phyloP scores from a whole-genome alignment of 805 yeast species.

The Barnettozyma sp. region DNA sequence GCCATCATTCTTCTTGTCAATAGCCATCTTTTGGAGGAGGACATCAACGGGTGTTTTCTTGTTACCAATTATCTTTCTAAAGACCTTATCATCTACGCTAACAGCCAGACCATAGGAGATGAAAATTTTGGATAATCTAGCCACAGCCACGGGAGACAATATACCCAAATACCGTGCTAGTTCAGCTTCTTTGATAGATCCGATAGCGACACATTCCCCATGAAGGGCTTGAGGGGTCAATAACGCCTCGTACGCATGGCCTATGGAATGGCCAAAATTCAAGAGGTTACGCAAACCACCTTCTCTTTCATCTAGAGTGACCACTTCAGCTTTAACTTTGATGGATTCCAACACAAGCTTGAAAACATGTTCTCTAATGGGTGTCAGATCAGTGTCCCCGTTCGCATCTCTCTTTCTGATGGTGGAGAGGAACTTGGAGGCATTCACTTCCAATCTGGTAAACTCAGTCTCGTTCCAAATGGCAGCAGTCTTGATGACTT shows the following conservation, averaged over 20 bases:
- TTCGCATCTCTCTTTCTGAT: constrained; percentile 45
- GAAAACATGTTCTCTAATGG: constrained; percentile 67
- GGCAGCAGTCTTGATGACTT: constrained; percentile 95
- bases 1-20: constrained; percentile 96
- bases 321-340: constrained; percentile 89
- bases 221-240: constrained; percentile 93
- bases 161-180: constrained; percentile 86
- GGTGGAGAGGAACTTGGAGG: constrained; percentile 61
- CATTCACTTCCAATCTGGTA: constrained; percentile 70
- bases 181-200: constrained; percentile 93
- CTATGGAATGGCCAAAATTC: constrained; percentile 95
- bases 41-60: constrained; percentile 72
- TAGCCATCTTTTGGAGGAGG: constrained; percentile 79
- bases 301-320: constrained; percentile 89
- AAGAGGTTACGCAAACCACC: constrained; percentile 87
- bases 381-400: constrained; percentile 52
- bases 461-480: constrained; percentile 93
- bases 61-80: constrained; percentile 60
- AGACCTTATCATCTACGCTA: constrained; percentile 62
- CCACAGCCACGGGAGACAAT: constrained; percentile 87
- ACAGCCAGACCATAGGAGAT: constrained; percentile 84
- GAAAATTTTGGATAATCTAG: constrained; percentile 77
- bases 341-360: constrained; percentile 81
- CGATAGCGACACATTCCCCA: constrained; percentile 99
- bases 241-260: constrained; percentile 98